Conservation (phyloP, 352 stramenopile genomes). For the Pythium phragmitis region DNA sequence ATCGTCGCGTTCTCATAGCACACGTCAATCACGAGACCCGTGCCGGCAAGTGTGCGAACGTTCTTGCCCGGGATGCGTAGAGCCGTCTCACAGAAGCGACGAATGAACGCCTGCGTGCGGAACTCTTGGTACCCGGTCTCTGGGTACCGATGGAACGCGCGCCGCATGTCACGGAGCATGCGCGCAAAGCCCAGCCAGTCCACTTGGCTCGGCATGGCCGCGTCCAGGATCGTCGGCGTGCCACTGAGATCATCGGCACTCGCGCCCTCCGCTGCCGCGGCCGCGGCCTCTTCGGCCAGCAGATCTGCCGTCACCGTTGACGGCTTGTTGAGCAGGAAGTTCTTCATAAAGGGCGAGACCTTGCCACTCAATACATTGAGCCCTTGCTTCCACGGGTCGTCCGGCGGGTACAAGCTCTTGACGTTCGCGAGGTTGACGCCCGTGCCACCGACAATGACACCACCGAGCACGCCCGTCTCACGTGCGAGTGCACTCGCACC, state of each 20-base stretch:
- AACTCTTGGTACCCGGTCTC: slow-evolving; percentile 92
- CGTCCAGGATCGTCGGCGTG: slow-evolving; percentile 1
- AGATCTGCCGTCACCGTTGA: neutral
- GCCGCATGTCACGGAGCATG: slow-evolving; percentile 76
- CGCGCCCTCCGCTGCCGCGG: slow-evolving; percentile 20
- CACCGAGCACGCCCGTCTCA: slow-evolving; percentile 6
- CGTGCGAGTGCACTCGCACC: slow-evolving; percentile 5
- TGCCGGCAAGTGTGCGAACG: slow-evolving; percentile 75
- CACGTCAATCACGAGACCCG: slow-evolving; percentile 91
- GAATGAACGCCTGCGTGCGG: slow-evolving; percentile 85
- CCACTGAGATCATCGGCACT: slow-evolving; percentile 10
- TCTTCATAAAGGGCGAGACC: slow-evolving; percentile 61
- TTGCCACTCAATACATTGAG: slow-evolving; percentile 47
- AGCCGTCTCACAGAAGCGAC: slow-evolving; percentile 76
- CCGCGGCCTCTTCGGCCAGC: slow-evolving; percentile 6
- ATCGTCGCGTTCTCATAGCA: slow-evolving; percentile 68
- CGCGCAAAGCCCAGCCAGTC: slow-evolving; percentile 74
- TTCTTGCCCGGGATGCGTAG: slow-evolving; percentile 75
- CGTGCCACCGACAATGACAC: slow-evolving; percentile 8
- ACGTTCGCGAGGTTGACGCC: slow-evolving; percentile 14
- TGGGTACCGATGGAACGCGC: slow-evolving; percentile 87
- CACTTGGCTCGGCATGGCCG: slow-evolving; percentile 24
- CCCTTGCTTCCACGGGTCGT: slow-evolving; percentile 74
- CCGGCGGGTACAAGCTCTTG: slow-evolving; percentile 57
- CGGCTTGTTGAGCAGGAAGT: slow-evolving; percentile 43